Evolutionary conservation across 805 yeast species (phyloP), one percentile per base, ranked within the genome.

Genomic region (Wickerhamomyces bovis): DNA sequence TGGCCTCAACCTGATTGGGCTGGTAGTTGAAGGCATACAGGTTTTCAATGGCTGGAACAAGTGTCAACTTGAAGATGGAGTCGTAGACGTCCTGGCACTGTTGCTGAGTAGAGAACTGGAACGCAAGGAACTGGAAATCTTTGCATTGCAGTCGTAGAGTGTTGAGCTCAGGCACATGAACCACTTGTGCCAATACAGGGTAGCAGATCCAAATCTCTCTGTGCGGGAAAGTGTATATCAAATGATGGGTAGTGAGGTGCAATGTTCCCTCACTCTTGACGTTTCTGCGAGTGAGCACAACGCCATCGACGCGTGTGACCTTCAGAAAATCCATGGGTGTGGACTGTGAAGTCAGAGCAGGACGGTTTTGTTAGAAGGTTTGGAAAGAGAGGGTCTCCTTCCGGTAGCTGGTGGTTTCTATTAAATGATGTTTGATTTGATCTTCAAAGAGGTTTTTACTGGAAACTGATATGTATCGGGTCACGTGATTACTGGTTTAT

Each of bases 141-240:
- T 89, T 80, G 60, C 97, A 87, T 36, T 81, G 76, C 11, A 92
- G 60, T 41, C 95, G 77, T 41, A 92, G 67, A 49, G 80, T 79
- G 6, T 83, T 78, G 10, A 66, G 44, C 16, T 55, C 53, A 16
- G 53, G 60, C 9, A 60, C 45, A 57, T 67, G 63, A 16, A 68
- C 30, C 45, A 63, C 66, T 46, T 58, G 76, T 1, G 84, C 79
- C 41, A 90, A 81, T 52, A 89, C 78, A 1, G 97, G 97, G 64
- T 89, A 92, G 49, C 95, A 85, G 26, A 89, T 75, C 99, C 98
- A 94, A 26, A 88, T 77, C 63, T 94, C 98, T 47, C 80, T 70
- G 30, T 50, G 52, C 20, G 41, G 42, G 20, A 57, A 60, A 0
- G 79, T 73, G 61, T 85, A 85, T 31, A 85, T 85, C 55, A 86